Conservation (phyloP, 768 basidiomycete genomes). For the Hygrocybe punicea region DNA sequence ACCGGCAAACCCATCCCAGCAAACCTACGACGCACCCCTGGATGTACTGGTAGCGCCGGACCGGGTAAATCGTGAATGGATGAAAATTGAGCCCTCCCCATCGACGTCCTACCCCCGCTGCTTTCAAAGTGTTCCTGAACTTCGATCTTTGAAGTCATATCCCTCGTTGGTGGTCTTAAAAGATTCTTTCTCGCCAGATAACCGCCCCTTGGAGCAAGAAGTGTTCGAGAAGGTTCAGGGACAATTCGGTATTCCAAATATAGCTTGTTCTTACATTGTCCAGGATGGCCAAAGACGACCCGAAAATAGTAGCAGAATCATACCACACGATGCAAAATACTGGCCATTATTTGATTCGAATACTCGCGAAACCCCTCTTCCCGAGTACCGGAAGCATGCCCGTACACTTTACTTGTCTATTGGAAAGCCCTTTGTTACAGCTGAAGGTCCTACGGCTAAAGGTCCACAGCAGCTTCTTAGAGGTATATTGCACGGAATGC, state of each 20-base stretch:
- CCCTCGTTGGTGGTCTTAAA: background rate
- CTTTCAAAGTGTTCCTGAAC: background rate
- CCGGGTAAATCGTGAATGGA: background rate
- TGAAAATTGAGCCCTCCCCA: background rate
- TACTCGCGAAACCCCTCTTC: background rate
- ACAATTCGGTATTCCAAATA: conserved; percentile 8
- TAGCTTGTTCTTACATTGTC: background rate
- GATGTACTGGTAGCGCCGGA: background rate
- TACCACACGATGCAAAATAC: conserved; percentile 1
- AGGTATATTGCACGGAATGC: conserved; percentile 4
- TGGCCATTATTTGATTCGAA: background rate
- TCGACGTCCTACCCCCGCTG: background rate
- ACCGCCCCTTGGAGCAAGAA: conserved; percentile 2
- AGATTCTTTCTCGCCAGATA: background rate
- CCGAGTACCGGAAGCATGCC: background rate
- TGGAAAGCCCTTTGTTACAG: background rate
- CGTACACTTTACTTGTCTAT: background rate
- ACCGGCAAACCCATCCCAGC: background rate
- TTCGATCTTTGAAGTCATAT: background rate
- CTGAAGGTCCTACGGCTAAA: background rate
- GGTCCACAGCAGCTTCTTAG: background rate
- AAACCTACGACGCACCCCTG: background rate
- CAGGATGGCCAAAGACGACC: background rate
- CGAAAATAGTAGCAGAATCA: background rate
- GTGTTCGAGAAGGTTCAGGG: conserved; percentile 5